A percentile compares a stretch with the other conserved stretches of the same genome.
Conservation (phyloP, 2,329 filamentous ascomycete genomes). For the Aaosphaeria arxii region DNA sequence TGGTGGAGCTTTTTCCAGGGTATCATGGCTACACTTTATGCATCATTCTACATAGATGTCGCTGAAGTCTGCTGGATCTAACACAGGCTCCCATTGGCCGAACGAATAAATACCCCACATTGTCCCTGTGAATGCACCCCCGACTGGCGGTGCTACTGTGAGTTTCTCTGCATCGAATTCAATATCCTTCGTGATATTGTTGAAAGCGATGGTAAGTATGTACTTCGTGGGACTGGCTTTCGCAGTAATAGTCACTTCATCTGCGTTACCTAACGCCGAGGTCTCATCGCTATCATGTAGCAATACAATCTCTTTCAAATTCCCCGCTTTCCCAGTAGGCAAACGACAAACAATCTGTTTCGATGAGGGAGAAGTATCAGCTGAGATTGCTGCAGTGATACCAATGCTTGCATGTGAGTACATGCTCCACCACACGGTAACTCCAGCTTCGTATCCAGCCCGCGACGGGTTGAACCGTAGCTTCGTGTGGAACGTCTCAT, state of each 20-base stretch:
- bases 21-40: no score
- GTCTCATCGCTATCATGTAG: neutral
- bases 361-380: neutral
- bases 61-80: neutral
- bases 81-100: neutral
- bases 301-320: neutral
- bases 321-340: neutral
- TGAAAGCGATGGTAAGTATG: neutral
- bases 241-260: neutral
- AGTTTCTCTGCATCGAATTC: no score
- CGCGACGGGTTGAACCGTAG: neutral
- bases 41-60: no score
- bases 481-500: neutral
- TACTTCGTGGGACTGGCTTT: neutral
- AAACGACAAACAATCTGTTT: neutral
- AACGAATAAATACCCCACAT: neutral
- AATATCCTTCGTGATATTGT: neutral
- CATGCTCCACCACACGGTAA: neutral
- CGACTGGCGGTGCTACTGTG: neutral
- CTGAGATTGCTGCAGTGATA: neutral
- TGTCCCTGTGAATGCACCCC: neutral
- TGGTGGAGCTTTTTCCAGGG: no score
- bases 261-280: neutral
- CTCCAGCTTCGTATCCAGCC: neutral
- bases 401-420: neutral